Conservation (phyloP, 768 basidiomycete genomes). For the Sutorius australiensis region DNA sequence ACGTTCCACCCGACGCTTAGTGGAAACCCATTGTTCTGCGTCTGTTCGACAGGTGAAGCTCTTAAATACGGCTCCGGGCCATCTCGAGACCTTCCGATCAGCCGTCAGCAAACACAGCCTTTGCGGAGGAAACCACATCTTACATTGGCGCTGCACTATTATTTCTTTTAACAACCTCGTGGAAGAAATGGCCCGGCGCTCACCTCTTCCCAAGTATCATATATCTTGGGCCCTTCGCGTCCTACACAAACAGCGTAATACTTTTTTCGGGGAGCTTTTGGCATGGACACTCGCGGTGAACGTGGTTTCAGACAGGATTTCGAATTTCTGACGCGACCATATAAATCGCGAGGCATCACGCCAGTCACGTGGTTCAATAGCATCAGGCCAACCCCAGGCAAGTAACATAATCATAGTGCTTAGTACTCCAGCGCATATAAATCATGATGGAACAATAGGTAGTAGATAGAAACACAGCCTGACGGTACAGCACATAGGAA, state of each 20-base stretch:
- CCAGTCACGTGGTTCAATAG: not conserved
- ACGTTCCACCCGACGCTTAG: conserved; percentile 12
- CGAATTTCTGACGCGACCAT: not conserved
- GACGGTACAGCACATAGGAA: not conserved
- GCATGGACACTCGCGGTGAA: conserved; percentile 18
- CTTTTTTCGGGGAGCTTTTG: conserved; percentile 36
- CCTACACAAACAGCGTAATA: conserved; percentile 63
- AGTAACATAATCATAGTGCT: no score
- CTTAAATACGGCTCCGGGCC: conserved; percentile 49
- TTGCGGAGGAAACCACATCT: not conserved
- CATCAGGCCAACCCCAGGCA: no score
- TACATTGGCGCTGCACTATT: conserved; percentile 49
- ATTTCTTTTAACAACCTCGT: not conserved
- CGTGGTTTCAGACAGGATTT: not conserved
- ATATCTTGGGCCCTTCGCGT: conserved; percentile 54
- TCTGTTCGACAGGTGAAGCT: conserved; percentile 43
- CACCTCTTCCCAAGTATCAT: conserved; percentile 59
- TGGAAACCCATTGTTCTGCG: conserved; percentile 50
- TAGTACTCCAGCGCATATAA: no score
- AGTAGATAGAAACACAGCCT: conserved; percentile 1
- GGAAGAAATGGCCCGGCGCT: conserved; percentile 9
- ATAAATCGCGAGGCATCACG: not conserved
- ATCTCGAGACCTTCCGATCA: conserved; percentile 46
- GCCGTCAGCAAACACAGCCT: not conserved
- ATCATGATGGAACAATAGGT: not conserved